Base-by-base conservation (phyloP, 495 filamentous ascomycete genomes). In the Entonaema liquescens region DNA sequence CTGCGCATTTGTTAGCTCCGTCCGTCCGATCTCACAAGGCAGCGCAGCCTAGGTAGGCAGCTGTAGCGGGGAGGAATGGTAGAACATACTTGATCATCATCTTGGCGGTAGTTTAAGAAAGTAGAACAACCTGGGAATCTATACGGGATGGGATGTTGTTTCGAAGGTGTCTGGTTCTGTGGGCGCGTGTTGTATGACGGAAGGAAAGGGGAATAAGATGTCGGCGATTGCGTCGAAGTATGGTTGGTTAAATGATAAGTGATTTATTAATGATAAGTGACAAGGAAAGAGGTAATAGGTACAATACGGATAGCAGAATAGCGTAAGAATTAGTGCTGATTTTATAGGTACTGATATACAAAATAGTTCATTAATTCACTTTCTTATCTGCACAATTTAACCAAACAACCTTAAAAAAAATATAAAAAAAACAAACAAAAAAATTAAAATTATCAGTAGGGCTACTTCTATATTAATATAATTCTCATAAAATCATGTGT, bases 31-130 rank as follows among this genome's bases (percentile, higher is more conserved):
- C 19, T 56, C 13, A 33, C n/a, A 56, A 49, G 13, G 5, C 31
- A 33, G 31, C n/a, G 38, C 36, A 36, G 23, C 35, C 3, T 31
- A 33, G 31, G 31, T 2, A 33, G 44, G 53, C 36, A 53, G 53
- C 25, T 63, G 64, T 65, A 57, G 26, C n/a, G 64, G 55, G 67
- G 74, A 36, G 62, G 19, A 29, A 49, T 38, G 36, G n/a, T n/a
- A n/a, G n/a, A n/a, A 62, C 80, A 15, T 70, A 83, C 81, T 83
- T 83, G 77, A 83, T 83, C 69, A 82, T 78, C 81, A 83, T 83
- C 71, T 78, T 80, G 77, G 56, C 72, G 65, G 70, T 68, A 26
- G 55, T 62, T 13, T 53, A 17, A 49, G 44, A 12, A 38, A 15
- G 42, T 21, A 47, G 50, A 25, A 31, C n/a, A 29, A 33, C 6